Conservation (phyloP, 306 rosid species). For the Nissolia schottii region DNA sequence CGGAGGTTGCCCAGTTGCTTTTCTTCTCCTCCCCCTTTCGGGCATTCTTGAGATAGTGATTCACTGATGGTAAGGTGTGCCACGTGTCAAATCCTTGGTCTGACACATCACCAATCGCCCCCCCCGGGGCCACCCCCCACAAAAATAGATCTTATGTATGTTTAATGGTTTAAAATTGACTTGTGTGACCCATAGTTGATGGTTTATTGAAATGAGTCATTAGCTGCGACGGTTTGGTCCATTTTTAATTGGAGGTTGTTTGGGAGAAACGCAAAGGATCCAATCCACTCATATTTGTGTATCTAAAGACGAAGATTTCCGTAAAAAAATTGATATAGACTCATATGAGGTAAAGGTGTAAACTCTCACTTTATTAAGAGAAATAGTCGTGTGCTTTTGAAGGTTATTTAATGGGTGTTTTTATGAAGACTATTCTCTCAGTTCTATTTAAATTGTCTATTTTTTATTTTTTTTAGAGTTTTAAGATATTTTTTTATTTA, state of each 20-base stretch:
- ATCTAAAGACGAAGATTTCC: background rate
- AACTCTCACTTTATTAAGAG: no score
- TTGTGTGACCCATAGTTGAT: conserved; percentile 12
- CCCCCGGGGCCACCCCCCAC: no score
- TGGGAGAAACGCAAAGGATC: conserved; percentile 1
- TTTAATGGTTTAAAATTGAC: conserved; percentile 29
- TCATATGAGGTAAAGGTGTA: no score
- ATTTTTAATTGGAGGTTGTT: background rate
- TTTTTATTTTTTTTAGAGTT: no score
- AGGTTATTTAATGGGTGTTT: no score
- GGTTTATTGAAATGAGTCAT: background rate
- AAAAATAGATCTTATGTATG: conserved; percentile 7
- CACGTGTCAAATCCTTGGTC: conserved; percentile 25
- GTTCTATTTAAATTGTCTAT: no score
- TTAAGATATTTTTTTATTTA: no score
- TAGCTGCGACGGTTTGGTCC: background rate
- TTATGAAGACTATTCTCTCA: no score
- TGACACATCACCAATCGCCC: conserved; percentile 29
- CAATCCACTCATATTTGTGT: background rate
- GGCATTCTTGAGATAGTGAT: conserved; percentile 36
- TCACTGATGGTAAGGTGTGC: conserved; percentile 8
- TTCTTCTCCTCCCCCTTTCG: conserved; percentile 27
- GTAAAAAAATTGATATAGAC: background rate
- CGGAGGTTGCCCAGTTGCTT: conserved; percentile 48
- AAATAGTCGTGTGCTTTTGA: no score